Evolutionary conservation across 139 green algal species (phyloP).

Genomic region (Chlamydomonas incerta): DNA sequence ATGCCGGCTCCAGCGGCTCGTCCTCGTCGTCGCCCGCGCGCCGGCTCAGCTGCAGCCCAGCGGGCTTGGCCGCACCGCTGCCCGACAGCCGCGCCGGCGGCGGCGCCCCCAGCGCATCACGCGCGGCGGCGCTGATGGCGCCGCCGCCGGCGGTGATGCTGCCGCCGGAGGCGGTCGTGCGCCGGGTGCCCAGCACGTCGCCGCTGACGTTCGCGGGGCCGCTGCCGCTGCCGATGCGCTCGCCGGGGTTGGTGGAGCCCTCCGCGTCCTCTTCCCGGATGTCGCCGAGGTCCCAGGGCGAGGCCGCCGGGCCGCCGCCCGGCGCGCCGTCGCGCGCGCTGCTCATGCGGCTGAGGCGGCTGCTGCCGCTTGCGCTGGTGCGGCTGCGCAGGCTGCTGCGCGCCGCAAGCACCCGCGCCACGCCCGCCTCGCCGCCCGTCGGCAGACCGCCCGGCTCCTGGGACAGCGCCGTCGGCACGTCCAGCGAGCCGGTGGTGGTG

Average conservation of each 20-base stretch:
- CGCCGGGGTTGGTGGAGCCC: not conserved
- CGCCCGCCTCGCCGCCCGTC: not conserved
- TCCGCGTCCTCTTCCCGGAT: conserved; percentile 24
- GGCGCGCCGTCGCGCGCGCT: not conserved
- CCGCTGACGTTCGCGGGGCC: not conserved
- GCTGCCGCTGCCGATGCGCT: not conserved
- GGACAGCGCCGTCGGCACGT: not conserved
- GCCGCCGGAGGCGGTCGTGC: no score
- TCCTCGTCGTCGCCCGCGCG: not conserved
- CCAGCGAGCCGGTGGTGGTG: conserved; percentile 1
- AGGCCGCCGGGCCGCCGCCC: not conserved
- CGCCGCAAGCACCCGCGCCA: not conserved
- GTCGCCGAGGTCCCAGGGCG: not conserved
- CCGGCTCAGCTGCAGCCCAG: not conserved
- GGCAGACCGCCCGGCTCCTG: not conserved
- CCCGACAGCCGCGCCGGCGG: not conserved
- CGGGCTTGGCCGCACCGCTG: not conserved
- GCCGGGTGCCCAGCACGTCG: no score
- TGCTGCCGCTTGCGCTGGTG: conserved; percentile 1
- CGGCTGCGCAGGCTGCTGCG: not conserved
- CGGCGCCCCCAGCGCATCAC: not conserved
- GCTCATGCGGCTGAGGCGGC: conserved; percentile 31
- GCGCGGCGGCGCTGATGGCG: no score
- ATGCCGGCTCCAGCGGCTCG: not conserved
- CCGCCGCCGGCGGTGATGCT: no score